Conservation (phyloP, 2,329 filamentous ascomycete genomes). For the Mariannaea elegans region DNA sequence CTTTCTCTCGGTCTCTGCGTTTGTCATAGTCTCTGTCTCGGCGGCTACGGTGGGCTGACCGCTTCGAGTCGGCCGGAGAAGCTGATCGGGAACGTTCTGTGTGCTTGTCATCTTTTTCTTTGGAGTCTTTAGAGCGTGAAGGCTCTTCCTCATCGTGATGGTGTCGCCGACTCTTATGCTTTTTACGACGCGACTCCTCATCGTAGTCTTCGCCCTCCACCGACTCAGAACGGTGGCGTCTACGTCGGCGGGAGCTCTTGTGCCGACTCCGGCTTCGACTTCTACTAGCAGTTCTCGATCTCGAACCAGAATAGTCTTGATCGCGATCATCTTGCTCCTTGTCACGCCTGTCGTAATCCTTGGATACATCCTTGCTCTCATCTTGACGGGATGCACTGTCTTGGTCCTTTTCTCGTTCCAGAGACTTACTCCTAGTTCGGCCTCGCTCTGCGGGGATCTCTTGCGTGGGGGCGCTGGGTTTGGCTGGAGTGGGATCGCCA, state of each 20-base stretch:
- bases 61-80: conserved; percentile 67
- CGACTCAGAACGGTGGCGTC: conserved; percentile 64
- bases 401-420: conserved; percentile 48
- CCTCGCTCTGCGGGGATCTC: conserved; percentile 34
- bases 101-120: conserved; percentile 52
- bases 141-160: conserved; percentile 57
- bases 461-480: conserved; percentile 23
- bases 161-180: conserved; percentile 55
- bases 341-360: conserved; percentile 38
- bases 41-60: conserved; percentile 68
- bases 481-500: conserved; percentile 47
- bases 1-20: conserved; percentile 54
- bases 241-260: conserved; percentile 59
- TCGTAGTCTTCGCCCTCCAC: conserved; percentile 59
- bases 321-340: conserved; percentile 31
- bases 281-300: conserved; percentile 40
- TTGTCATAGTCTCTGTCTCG: conserved; percentile 62
- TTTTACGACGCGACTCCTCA: conserved; percentile 58
- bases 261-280: conserved; percentile 53
- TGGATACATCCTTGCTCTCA: conserved; percentile 46
- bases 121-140: conserved; percentile 47
- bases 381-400: conserved; percentile 46
- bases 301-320: conserved; percentile 45
- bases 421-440: conserved; percentile 60
- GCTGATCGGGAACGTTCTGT: conserved; percentile 70